These are phyloP conservation scores for Aspergillus cavernicola DNA, from an alignment of 495 filamentous ascomycete species.

Conservation along the genomic window DNA sequence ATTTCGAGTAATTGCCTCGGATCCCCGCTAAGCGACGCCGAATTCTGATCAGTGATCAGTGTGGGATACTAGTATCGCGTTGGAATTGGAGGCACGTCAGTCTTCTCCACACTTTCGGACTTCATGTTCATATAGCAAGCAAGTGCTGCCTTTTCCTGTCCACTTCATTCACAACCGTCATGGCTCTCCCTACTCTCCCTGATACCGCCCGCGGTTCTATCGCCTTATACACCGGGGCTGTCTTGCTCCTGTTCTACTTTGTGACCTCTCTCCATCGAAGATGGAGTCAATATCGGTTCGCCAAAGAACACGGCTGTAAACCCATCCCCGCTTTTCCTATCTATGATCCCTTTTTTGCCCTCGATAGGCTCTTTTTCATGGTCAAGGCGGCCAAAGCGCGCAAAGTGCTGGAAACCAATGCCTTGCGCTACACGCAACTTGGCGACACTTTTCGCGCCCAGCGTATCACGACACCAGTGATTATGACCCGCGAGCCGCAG, in stretches of 20 bases:
- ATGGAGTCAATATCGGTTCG: slow-evolving; percentile 15
- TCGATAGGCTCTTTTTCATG: slow-evolving; percentile 14
- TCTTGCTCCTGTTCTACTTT: slow-evolving; percentile 10
- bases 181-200: not conserved
- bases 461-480: slow-evolving; percentile 13
- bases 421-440: slow-evolving; percentile 6
- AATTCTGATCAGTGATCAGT: too few species aligned
- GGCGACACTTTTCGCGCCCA: slow-evolving; percentile 15
- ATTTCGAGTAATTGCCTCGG: too few species aligned
- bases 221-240: slow-evolving; percentile 3
- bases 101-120: too few species aligned
- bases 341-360: slow-evolving; percentile 11
- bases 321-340: not conserved
- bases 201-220: slow-evolving; percentile 7
- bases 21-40: too few species aligned
- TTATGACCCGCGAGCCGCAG: slow-evolving; percentile 26
- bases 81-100: too few species aligned
- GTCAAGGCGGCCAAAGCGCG: slow-evolving; percentile 9
- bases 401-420: slow-evolving; percentile 11
- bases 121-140: too few species aligned
- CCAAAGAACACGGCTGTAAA: slow-evolving; percentile 17
- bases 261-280: slow-evolving; percentile 11
- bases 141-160: not conserved
- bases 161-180: not conserved
- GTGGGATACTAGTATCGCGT: too few species aligned